phyloP scores from a whole-genome alignment of 257 asterid genomes.

The Solanum chiquidenum region DNA sequence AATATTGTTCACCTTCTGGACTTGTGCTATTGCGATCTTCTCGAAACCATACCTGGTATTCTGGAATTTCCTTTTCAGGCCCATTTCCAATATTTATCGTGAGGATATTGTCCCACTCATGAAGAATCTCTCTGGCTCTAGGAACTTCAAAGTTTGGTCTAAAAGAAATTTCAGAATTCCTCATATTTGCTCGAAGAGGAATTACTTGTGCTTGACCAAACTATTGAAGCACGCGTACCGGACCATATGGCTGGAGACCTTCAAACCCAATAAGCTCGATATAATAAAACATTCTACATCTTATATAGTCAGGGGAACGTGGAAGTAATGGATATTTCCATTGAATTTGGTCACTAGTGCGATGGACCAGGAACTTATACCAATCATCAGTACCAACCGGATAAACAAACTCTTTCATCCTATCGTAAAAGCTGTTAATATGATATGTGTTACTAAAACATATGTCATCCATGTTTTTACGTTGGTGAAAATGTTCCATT shows the following conservation, averaged over 20 bases:
- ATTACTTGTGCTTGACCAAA: background rate
- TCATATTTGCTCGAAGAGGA: background rate
- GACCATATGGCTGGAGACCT: background rate
- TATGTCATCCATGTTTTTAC: background rate
- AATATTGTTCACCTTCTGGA: background rate
- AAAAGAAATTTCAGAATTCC: too few species aligned
- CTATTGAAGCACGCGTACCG: too few species aligned
- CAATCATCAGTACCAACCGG: background rate
- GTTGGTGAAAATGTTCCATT: background rate
- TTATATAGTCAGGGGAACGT: background rate
- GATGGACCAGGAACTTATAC: too few species aligned
- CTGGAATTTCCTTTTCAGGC: too few species aligned
- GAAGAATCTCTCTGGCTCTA: background rate
- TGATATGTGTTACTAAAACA: background rate
- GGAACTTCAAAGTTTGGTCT: background rate
- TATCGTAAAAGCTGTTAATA: too few species aligned
- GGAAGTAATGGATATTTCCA: background rate
- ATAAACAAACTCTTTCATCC: background rate
- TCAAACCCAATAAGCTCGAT: too few species aligned
- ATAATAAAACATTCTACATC: too few species aligned
- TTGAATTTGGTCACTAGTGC: background rate
- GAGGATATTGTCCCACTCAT: background rate
- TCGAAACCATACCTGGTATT: background rate
- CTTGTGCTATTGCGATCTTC: background rate
- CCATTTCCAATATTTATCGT: background rate